phyloP scores from a whole-genome alignment of 2,329 filamentous ascomycete species.

The Macrophomina tecta region DNA sequence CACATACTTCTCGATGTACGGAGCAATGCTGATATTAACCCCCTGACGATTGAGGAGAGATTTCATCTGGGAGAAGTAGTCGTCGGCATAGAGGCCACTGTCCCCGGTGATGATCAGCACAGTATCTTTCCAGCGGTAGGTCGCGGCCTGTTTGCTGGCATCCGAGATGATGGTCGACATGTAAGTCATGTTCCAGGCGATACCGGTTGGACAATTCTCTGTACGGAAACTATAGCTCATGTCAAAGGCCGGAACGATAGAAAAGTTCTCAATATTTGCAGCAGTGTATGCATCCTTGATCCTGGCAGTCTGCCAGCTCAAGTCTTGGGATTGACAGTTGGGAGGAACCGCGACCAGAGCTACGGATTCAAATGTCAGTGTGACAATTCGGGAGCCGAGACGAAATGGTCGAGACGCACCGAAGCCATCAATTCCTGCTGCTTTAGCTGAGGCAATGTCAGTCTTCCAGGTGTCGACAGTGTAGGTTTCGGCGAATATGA shows the following conservation, averaged over 20 bases:
- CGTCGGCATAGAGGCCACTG: constrained; percentile 44
- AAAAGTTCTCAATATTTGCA: constrained; percentile 42
- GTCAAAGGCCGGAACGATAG: constrained; percentile 48
- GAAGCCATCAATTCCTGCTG: constrained; percentile 28
- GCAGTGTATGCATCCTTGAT: constrained; percentile 45
- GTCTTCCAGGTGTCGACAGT: constrained; percentile 26
- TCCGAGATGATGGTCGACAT: constrained; percentile 42
- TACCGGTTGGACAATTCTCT: constrained; percentile 35
- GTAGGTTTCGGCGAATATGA: constrained; percentile 25
- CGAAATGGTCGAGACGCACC: constrained; percentile 9
- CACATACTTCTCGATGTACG: constrained; percentile 42
- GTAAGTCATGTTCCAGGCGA: constrained; percentile 46
- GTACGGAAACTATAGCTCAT: constrained; percentile 40
- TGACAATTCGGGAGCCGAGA: background rate
- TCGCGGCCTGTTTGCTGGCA: constrained; percentile 30
- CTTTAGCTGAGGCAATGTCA: constrained; percentile 27
- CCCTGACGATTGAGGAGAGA: constrained; percentile 29
- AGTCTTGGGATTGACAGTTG: constrained; percentile 36
- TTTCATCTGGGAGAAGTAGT: constrained; percentile 41
- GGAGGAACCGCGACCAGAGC: constrained; percentile 47
- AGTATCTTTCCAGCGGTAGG: constrained; percentile 46
- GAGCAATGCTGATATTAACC: constrained; percentile 42
- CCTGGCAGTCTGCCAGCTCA: constrained; percentile 41
- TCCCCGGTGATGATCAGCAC: constrained; percentile 46
- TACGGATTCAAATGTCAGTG: background rate